Percentiles rank a stretch among this genome's conserved stretches.
Conservation (phyloP, 2,329 filamentous ascomycete genomes). For the Ophiostoma novo-ulmi region DNA sequence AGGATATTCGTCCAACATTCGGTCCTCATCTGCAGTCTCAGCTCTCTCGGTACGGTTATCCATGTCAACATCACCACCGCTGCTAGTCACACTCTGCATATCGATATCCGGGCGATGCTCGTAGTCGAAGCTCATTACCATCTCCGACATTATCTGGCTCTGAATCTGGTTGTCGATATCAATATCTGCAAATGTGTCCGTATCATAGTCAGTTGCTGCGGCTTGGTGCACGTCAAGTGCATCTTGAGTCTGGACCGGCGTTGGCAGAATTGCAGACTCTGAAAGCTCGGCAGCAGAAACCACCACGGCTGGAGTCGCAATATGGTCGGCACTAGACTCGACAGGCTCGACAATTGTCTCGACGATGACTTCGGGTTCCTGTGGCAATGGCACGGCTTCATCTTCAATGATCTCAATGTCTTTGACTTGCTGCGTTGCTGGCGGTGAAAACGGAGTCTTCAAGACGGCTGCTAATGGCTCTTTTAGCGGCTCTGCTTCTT, state of each 20-base stretch:
- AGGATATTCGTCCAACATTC: slow-evolving; percentile 7
- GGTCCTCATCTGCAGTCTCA: slow-evolving; percentile 14
- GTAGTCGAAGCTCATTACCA: slow-evolving; percentile 26
- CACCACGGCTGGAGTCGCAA: too few relatives aligned
- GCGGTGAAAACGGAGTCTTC: not conserved
- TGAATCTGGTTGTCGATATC: slow-evolving; percentile 25
- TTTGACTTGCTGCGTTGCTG: not conserved
- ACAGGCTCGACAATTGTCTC: not conserved
- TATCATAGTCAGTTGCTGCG: not conserved
- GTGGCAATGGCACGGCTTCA: not conserved
- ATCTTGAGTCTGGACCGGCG: slow-evolving; percentile 24
- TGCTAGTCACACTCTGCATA: slow-evolving; percentile 19
- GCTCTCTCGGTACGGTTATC: not conserved
- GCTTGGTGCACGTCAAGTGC: not conserved
- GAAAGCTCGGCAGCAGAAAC: not conserved
- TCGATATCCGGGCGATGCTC: slow-evolving; percentile 22
- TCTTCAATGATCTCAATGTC: not conserved
- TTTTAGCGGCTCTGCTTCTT: not conserved
- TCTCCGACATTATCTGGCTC: slow-evolving; percentile 27
- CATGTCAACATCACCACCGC: slow-evolving; percentile 17
- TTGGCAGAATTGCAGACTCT: slow-evolving; percentile 8
- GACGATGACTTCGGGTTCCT: not conserved
- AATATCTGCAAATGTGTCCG: not conserved
- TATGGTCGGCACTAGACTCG: not conserved
- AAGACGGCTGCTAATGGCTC: not conserved